phyloP scores from a whole-genome alignment of 1,284 basidiomycete species.

The Puccinia triticina region DNA sequence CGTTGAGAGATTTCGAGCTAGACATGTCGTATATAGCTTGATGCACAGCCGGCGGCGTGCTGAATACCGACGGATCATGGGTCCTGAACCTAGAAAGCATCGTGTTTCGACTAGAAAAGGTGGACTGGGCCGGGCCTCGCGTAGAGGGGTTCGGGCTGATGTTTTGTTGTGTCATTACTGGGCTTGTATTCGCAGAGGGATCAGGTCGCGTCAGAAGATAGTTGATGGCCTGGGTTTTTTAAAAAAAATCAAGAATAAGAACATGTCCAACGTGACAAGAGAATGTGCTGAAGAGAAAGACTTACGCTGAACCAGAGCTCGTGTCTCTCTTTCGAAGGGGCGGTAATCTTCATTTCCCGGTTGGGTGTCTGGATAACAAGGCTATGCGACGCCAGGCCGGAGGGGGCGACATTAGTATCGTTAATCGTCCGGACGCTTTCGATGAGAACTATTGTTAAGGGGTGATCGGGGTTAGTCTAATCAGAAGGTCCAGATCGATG shows the following conservation, averaged over 20 bases:
- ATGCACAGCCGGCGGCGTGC: conserved; percentile 64
- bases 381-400: conserved; percentile 87
- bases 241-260: neutral
- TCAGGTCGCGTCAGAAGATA: conserved; percentile 76
- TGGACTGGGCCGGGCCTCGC: conserved; percentile 63
- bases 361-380: conserved; percentile 89
- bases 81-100: conserved; percentile 67
- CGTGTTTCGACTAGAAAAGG: conserved; percentile 69
- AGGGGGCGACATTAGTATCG: conserved; percentile 88
- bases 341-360: conserved; percentile 96
- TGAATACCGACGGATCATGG: conserved; percentile 67
- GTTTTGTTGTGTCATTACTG: conserved; percentile 38
- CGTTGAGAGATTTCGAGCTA: neutral
- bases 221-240: conserved; percentile 70
- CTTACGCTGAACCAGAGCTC: conserved; percentile 83
- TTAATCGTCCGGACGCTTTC: conserved; percentile 85
- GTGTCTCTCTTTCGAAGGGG: conserved; percentile 87
- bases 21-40: conserved; percentile 42
- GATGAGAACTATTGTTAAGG: conserved; percentile 80
- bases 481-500: neutral
- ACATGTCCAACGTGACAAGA: neutral
- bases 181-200: conserved; percentile 62
- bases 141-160: conserved; percentile 49
- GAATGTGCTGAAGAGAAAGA: conserved; percentile 52
- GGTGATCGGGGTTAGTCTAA: neutral